A percentile compares a stretch with the other conserved stretches of the same genome.
Conservation (phyloP, 208 protist species). For the Porcisia hertigi region DNA sequence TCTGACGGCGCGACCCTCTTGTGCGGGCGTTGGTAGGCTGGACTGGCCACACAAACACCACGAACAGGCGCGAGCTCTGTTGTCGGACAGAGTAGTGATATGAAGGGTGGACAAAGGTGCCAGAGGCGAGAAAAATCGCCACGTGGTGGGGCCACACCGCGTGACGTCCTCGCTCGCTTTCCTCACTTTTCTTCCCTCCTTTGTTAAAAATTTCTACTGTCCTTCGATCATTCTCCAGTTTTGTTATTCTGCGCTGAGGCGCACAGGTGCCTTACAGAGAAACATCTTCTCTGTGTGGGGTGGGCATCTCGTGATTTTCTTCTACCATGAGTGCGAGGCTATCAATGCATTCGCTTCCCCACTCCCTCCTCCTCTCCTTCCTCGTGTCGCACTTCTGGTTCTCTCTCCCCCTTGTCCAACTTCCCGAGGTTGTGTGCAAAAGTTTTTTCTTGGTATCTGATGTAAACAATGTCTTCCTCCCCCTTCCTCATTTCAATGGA, state of each 20-base stretch:
- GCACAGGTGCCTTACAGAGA: not conserved
- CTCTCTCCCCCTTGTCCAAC: not conserved
- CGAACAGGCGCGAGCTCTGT: not conserved
- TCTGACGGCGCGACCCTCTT: not conserved
- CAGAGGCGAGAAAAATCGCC: not conserved
- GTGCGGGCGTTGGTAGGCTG: not conserved
- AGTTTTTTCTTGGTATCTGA: not conserved
- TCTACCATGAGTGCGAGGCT: too few species aligned
- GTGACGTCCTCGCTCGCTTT: not conserved
- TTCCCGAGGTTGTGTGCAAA: too few species aligned
- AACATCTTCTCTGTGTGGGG: too few species aligned
- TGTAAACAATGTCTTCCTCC: not conserved
- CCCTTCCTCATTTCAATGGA: too few species aligned
- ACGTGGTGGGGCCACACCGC: not conserved
- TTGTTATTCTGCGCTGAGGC: not conserved
- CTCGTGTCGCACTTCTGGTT: not conserved
- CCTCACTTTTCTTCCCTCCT: not conserved
- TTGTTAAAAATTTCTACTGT: not conserved
- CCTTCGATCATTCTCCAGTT: too few species aligned
- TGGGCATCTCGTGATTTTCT: too few species aligned
- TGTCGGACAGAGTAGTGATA: not conserved
- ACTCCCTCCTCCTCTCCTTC: too few species aligned
- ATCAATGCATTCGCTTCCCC: too few species aligned
- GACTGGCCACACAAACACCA: not conserved
- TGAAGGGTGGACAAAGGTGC: not conserved